Evolutionary conservation across 1,139 yeast species (phyloP).

Genomic region (Taiozyma onychis): DNA sequence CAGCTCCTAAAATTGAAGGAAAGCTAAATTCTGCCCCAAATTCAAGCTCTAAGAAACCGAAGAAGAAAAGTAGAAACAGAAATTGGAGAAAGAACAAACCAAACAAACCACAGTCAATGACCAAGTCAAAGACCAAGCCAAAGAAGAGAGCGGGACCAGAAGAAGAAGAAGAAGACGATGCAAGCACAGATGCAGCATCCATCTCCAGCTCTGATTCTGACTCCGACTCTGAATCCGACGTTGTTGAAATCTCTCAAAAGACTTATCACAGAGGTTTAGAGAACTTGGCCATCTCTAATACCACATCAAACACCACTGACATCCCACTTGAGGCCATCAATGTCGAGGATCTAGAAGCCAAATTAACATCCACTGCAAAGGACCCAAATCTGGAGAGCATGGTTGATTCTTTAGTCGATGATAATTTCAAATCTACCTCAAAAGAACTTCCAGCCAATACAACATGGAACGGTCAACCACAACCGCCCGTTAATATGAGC

Average conservation of each 20-base stretch:
- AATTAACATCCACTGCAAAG: not conserved
- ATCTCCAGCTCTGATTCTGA: not conserved
- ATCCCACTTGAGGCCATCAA: slow-evolving; percentile 1
- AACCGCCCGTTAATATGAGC: not conserved
- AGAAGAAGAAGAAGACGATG: not conserved
- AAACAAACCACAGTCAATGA: not conserved
- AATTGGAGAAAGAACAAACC: not conserved
- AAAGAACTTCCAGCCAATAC: not conserved
- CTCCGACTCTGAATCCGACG: slow-evolving; percentile 1
- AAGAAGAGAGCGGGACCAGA: not conserved
- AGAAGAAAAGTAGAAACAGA: not conserved
- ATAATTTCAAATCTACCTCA: slow-evolving; percentile 1
- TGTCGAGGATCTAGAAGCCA: slow-evolving; percentile 11
- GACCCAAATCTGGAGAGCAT: slow-evolving; percentile 18
- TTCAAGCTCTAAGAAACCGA: not conserved
- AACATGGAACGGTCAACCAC: not conserved
- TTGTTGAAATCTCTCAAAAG: slow-evolving; percentile 4
- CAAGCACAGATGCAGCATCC: not conserved
- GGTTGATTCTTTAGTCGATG: slow-evolving; percentile 31
- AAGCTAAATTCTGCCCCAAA: not conserved
- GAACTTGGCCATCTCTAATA: not conserved
- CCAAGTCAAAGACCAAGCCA: not conserved
- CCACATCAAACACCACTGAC: not conserved
- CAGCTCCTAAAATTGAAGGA: not conserved
- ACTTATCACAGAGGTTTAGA: not conserved